Evolutionary conservation across 306 rosid genomes (phyloP), one percentile per base, ranked within the genome.

Genomic region (Ormosia emarginata): DNA sequence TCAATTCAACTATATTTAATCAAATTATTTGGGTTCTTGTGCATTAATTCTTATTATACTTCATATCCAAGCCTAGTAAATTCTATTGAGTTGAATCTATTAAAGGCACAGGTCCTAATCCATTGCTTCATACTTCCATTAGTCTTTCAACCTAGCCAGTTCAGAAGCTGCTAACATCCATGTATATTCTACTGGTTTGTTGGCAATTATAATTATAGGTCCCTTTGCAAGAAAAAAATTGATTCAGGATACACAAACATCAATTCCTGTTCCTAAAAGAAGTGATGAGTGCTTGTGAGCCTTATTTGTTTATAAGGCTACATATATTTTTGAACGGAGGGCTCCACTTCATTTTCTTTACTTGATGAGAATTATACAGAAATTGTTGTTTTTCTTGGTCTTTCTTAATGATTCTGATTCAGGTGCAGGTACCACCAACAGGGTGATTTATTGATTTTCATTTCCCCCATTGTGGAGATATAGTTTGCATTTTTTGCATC

Each of bases 311-410:
- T 61, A 4, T 15, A 41, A 32, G 64, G 71, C 47, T 72, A 67
- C 69, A 61, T 86, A 87, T 81, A 84, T 87, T 90, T 79, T 83
- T 63, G 2, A 58, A 61, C 74, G 67, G 47, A 72, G 75, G 84
- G 85, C 86, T 70, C 47, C 9, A 18, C 84, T 44, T 18, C n/a
- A 14, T 63, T 81, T 85, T 74, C 63, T 86, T 75, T 47, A 2
- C 67, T 66, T 74, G 71, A 44, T 84, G 63, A 50, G 50, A 73
- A 74, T n/a, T 63, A 34, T 55, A 64, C 79, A 7, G 46, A 79
- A 79, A 50, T 85, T 75, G 63, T 68, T 70, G 67, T 57, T 76
- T 61, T 40, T 64, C 43, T 55, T 65, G 57, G 18, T 53, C 36
- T 67, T 50, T 71, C 33, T 64, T 58, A 9, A 18, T 43, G 67